Percentiles rank a stretch among this genome's conserved stretches.
Evolutionary conservation across 2,329 filamentous ascomycete genomes (phyloP).

Genomic region (Aschersonia sp.): DNA sequence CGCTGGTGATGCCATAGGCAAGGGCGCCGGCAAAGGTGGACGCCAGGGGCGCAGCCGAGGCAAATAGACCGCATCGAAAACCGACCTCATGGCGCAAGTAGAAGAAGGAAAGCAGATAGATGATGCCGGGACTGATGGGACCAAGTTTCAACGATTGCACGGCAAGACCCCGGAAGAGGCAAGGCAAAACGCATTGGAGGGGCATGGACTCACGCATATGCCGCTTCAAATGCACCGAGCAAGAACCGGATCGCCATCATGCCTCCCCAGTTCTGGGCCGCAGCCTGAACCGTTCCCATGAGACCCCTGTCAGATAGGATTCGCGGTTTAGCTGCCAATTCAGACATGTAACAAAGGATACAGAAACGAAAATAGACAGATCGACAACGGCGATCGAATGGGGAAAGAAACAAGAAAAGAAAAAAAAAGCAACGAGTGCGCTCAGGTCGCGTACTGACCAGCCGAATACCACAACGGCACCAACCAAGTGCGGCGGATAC

Average conservation of each 20-base stretch:
- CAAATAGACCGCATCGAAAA: constrained; percentile 12
- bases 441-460: constrained; percentile 5
- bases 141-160: background rate
- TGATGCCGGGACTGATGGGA: constrained; percentile 10
- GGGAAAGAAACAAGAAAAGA: background rate
- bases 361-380: background rate
- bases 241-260: constrained; percentile 11
- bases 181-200: background rate
- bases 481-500: constrained; percentile 9
- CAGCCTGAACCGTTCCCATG: constrained; percentile 9
- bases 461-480: constrained; percentile 8
- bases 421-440: background rate
- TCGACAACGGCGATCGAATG: background rate
- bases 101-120: constrained; percentile 18
- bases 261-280: constrained; percentile 7
- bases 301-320: constrained; percentile 4
- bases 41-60: constrained; percentile 15
- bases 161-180: no score
- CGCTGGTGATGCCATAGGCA: constrained; percentile 17
- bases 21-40: constrained; percentile 18
- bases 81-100: constrained; percentile 18
- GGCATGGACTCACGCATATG: constrained; percentile 5
- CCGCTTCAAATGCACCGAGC: constrained; percentile 15
- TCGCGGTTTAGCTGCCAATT: background rate
- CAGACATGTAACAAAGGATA: no score